Evolutionary conservation across 2,329 filamentous ascomycete genomes (phyloP), one percentile per base, ranked within the genome.

Genomic region (Pseudogymnoascus sp.): DNA sequence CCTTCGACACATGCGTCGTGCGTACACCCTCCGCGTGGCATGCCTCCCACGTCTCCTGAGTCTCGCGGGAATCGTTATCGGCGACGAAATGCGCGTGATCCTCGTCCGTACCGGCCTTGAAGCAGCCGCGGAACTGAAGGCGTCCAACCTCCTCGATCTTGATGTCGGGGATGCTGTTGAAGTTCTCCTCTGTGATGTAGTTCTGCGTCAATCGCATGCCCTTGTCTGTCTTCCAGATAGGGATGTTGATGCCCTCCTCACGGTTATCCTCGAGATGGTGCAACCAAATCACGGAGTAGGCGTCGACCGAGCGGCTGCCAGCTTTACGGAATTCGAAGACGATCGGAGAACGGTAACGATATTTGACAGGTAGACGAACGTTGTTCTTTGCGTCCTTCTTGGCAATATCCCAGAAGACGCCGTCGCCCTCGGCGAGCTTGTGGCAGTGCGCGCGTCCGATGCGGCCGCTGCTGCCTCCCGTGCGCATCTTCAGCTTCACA

Each of bases 1-100:
- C 88, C 22, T 85, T 81, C 8, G 82, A 77, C 0, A 97, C 90
- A 28, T 84, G 81, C 61, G 86, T 82, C 12, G 80, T 75, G 2
- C 94, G 85, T 0, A 96, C 90, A 11, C 93, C 93, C 73, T 97
- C 92, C 0, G 91, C 85, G 39, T 88, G 84, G 72, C 93, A 97
- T 0, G 91, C 90, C 73, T 97, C 91, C 91, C 92, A 97, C 0
- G 88, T 89, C 75, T 97, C 93, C 65, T 90, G 96, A 0, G 92
- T 97, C 77, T 97, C 94, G 33, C 93, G 87, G 1, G 88, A 87
- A 71, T 96, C 86, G 69, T 96, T 96, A 73, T 95, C 90, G 57
- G 85, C 83, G 20, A 96, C 86, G 67, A 96, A 97, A 1, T 80
- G 80, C 66, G 90, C 82, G 71, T 97, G 94, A 15, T 90, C 88